Evolutionary conservation across 1,139 yeast genomes (phyloP).

Genomic region (Taphrina flavorubra): DNA sequence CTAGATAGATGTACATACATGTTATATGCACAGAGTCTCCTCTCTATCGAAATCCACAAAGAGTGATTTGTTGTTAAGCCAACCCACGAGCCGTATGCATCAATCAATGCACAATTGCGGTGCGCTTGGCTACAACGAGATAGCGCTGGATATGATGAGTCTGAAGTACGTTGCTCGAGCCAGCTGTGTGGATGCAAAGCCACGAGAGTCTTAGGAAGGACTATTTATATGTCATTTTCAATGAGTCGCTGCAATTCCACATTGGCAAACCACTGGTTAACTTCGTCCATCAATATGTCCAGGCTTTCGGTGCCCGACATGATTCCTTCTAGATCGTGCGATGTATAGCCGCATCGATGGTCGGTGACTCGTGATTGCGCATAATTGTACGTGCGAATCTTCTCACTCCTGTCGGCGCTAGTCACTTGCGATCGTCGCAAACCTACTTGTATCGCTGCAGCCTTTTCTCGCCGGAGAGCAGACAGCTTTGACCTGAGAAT

Average conservation of each 20-base stretch:
- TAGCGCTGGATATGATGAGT: too few relatives aligned
- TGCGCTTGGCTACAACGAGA: too few relatives aligned
- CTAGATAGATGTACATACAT: too few relatives aligned
- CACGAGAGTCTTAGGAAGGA: too few relatives aligned
- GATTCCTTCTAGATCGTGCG: slow-evolving; percentile 81
- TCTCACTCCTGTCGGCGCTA: slow-evolving; percentile 88
- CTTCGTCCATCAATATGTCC: slow-evolving; percentile 65
- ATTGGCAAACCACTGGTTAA: slow-evolving; percentile 58
- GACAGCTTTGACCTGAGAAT: slow-evolving; percentile 83
- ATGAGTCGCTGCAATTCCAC: slow-evolving; percentile 53
- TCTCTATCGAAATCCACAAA: too few relatives aligned
- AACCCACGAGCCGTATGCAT: too few relatives aligned
- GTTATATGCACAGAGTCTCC: too few relatives aligned
- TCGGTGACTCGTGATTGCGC: slow-evolving; percentile 94
- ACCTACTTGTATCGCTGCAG: slow-evolving; percentile 67
- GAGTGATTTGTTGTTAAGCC: too few relatives aligned
- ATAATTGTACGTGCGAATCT: slow-evolving; percentile 88
- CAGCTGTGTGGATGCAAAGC: too few relatives aligned
- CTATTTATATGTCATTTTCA: background rate
- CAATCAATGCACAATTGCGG: too few relatives aligned
- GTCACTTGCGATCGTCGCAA: slow-evolving; percentile 83
- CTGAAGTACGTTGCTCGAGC: too few relatives aligned
- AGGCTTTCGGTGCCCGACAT: slow-evolving; percentile 69
- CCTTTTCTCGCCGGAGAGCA: slow-evolving; percentile 72
- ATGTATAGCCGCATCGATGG: slow-evolving; percentile 80